Evolutionary conservation across 148 eudicot species (phyloP).

Genomic region (Nyssa sinensis): DNA sequence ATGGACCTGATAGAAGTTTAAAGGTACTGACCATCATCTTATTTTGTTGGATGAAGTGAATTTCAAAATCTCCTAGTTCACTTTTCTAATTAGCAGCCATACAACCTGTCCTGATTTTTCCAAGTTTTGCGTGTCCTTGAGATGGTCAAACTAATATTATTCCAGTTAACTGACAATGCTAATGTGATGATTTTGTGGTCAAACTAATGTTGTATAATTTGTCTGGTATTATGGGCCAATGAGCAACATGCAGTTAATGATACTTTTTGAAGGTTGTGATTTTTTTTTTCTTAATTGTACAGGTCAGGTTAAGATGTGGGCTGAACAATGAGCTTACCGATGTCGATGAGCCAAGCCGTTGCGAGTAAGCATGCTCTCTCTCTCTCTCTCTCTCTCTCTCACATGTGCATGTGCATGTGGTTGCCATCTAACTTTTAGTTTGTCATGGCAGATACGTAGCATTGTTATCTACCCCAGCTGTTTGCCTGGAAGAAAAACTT

Average conservation of each 20-base stretch:
- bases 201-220: conserved; percentile 11
- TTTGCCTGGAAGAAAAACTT: conserved; percentile 75
- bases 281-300: conserved; percentile 3
- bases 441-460: conserved; percentile 67
- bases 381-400: background rate
- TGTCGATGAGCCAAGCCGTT: conserved; percentile 98
- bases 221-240: background rate
- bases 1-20: conserved; percentile 94
- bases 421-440: background rate
- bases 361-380: conserved; percentile 66
- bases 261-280: background rate
- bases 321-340: conserved; percentile 79
- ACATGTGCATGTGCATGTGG: background rate
- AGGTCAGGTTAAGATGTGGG: conserved; percentile 96
- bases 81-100: background rate
- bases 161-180: background rate
- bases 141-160: conserved; percentile 4
- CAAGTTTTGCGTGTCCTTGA: background rate
- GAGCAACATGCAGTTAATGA: background rate
- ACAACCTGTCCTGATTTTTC: background rate
- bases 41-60: conserved; percentile 1
- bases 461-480: conserved; percentile 71
- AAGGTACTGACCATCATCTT: conserved; percentile 44
- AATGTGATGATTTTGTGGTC: background rate
- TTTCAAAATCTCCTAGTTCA: background rate